Evolutionary conservation across 2,329 filamentous ascomycete species (phyloP).

Genomic region (Calonectria crousiana): DNA sequence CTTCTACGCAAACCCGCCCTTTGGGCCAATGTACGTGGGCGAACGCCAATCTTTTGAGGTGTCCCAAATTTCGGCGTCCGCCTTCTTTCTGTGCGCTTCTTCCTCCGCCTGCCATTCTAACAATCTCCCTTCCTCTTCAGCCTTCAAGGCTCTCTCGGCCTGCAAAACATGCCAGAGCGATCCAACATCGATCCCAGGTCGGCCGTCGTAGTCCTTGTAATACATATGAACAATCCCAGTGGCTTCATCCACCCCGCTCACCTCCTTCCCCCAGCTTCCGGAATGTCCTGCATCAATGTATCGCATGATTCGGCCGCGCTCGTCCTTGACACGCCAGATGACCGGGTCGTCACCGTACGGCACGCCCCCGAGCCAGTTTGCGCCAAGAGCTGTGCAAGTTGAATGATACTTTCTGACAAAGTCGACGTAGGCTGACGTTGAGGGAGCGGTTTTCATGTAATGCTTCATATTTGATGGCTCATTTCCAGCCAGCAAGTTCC

Average conservation of each 20-base stretch:
- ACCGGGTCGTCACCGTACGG: slow-evolving; percentile 13
- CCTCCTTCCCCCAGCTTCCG: neutral
- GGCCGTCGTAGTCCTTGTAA: neutral
- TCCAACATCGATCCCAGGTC: neutral
- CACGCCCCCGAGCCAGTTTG: slow-evolving; percentile 16
- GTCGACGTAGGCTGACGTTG: neutral
- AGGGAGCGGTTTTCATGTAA: neutral
- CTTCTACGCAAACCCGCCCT: neutral
- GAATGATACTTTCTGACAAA: slow-evolving; percentile 7
- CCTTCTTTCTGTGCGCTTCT: neutral
- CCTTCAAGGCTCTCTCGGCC: slow-evolving; percentile 6
- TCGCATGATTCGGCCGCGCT: neutral
- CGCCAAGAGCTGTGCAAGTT: slow-evolving; percentile 10
- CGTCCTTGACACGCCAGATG: slow-evolving; percentile 13
- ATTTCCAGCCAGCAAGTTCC: neutral
- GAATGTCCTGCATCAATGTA: neutral
- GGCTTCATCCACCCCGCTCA: slow-evolving; percentile 8
- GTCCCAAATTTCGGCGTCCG: neutral
- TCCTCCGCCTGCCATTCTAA: neutral
- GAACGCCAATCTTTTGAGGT: neutral
- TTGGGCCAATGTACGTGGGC: neutral
- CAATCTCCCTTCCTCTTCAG: neutral
- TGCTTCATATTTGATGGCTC: neutral
- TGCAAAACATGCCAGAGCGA: slow-evolving; percentile 13
- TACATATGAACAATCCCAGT: neutral